Evolutionary conservation across 192 early-diverging fungal genomes (phyloP).

Genomic region (Podila epigama): DNA sequence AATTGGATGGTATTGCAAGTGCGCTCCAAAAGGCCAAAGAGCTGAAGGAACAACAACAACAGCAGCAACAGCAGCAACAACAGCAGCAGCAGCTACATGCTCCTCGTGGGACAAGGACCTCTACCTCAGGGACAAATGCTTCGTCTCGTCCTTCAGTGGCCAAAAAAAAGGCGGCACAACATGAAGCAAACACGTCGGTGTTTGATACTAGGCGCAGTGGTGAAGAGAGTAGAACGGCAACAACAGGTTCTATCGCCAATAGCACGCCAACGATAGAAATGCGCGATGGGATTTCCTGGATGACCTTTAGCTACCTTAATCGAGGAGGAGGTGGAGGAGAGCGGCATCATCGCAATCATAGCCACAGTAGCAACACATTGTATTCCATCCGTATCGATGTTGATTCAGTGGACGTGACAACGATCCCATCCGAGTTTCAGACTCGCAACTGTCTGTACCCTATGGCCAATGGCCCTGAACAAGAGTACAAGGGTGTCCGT

Average conservation of each 20-base stretch:
- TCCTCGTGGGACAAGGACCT: neutral
- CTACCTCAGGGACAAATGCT: neutral
- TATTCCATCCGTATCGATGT: slow-evolving; percentile 80
- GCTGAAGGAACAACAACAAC: neutral
- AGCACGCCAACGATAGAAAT: slow-evolving; percentile 34
- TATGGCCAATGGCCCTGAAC: slow-evolving; percentile 69
- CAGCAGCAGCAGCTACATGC: neutral
- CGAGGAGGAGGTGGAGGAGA: too few species aligned
- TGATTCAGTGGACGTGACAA: slow-evolving; percentile 56
- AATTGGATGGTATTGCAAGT: neutral
- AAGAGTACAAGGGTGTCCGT: slow-evolving; percentile 80
- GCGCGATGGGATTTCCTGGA: slow-evolving; percentile 68
- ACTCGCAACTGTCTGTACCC: slow-evolving; percentile 85
- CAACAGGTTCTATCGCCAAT: slow-evolving; percentile 9
- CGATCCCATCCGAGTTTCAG: slow-evolving; percentile 68
- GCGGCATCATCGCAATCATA: too few species aligned
- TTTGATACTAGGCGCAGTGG: neutral
- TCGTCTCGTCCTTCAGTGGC: neutral
- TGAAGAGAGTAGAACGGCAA: too few species aligned
- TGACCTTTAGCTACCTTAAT: slow-evolving; percentile 76
- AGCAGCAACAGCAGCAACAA: neutral
- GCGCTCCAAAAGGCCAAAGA: neutral
- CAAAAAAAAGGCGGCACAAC: neutral
- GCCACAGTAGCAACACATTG: slow-evolving; percentile 53
- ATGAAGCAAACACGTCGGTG: neutral